Conservation (phyloP, 2,329 filamentous ascomycete genomes). For the Catunica adiposa region DNA sequence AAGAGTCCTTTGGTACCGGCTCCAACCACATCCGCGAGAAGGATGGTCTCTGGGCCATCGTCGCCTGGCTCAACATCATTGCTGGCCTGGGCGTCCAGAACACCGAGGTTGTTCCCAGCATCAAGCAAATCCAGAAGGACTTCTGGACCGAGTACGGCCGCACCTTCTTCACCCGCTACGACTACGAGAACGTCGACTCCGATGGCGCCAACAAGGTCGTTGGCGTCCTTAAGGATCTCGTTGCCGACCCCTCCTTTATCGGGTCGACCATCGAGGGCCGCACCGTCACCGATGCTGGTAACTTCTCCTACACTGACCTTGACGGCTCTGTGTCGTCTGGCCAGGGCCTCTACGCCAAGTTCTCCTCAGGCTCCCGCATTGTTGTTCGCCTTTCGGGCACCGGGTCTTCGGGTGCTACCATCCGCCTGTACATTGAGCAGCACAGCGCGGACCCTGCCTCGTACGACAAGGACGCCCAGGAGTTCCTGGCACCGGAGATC, state of each 20-base stretch:
- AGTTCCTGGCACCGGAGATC: constrained; percentile 83
- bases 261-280: constrained; percentile 66
- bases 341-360: constrained; percentile 88
- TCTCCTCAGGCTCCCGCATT: constrained; percentile 86
- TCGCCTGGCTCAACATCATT: constrained; percentile 98
- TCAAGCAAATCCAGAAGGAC: constrained; percentile 88
- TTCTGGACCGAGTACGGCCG: constrained; percentile 96
- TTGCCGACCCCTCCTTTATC: constrained; percentile 57
- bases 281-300: constrained; percentile 76
- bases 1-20: constrained; percentile 95
- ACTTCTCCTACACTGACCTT: constrained; percentile 98
- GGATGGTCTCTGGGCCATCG: constrained; percentile 92
- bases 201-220: constrained; percentile 86
- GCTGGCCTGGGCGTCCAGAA: constrained; percentile 77
- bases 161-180: constrained; percentile 97
- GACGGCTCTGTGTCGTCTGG: constrained; percentile 91
- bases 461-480: constrained; percentile 72
- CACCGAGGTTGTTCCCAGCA: constrained; percentile 67
- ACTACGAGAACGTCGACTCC: constrained; percentile 89
- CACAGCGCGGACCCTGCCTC: constrained; percentile 68
- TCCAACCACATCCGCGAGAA: constrained; percentile 99
- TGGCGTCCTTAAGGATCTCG: constrained; percentile 59
- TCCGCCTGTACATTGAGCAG: constrained; percentile 93
- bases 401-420: constrained; percentile 86
- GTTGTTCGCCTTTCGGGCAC: constrained; percentile 91